Evolutionary conservation across 2,329 filamentous ascomycete genomes (phyloP).

Genomic region (Diaporthe citrichinensis): DNA sequence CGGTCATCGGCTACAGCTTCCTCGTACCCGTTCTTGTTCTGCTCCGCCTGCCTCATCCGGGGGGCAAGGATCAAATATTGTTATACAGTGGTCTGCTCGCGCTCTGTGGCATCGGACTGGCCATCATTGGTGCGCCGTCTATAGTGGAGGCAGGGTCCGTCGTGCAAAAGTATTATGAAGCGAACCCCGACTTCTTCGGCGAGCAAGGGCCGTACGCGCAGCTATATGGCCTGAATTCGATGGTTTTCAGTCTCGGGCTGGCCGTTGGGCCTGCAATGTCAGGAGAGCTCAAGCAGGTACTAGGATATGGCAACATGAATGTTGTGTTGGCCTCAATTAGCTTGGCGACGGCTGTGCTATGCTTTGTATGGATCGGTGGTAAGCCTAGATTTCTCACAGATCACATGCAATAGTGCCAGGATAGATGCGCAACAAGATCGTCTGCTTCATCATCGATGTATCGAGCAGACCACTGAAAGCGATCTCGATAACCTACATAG

Average conservation of each 20-base stretch:
- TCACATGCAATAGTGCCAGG: background rate
- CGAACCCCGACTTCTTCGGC: conserved; percentile 69
- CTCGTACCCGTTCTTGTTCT: conserved; percentile 34
- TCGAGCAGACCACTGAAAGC: background rate
- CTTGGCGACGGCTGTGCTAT: conserved; percentile 57
- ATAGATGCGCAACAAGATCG: background rate
- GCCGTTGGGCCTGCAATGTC: conserved; percentile 71
- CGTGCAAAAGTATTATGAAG: conserved; percentile 67
- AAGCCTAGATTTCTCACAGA: conserved; percentile 54
- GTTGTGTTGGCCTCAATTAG: conserved; percentile 62
- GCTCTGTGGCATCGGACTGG: conserved; percentile 63
- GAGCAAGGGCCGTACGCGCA: conserved; percentile 73
- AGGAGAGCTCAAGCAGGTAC: conserved; percentile 62
- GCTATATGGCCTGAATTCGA: conserved; percentile 75
- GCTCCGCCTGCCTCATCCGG: conserved; percentile 36
- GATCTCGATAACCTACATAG: background rate
- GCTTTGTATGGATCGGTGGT: conserved; percentile 61
- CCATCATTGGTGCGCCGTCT: conserved; percentile 65
- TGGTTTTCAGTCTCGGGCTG: conserved; percentile 72
- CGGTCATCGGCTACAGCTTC: conserved; percentile 49
- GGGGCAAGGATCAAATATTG: conserved; percentile 34
- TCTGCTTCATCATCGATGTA: too few relatives aligned
- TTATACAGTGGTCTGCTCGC: conserved; percentile 34
- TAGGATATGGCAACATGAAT: conserved; percentile 73
- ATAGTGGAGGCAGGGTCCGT: conserved; percentile 71